Evolutionary conservation across 2,329 filamentous ascomycete genomes (phyloP).

Genomic region (Ramularia collo-cygni): DNA sequence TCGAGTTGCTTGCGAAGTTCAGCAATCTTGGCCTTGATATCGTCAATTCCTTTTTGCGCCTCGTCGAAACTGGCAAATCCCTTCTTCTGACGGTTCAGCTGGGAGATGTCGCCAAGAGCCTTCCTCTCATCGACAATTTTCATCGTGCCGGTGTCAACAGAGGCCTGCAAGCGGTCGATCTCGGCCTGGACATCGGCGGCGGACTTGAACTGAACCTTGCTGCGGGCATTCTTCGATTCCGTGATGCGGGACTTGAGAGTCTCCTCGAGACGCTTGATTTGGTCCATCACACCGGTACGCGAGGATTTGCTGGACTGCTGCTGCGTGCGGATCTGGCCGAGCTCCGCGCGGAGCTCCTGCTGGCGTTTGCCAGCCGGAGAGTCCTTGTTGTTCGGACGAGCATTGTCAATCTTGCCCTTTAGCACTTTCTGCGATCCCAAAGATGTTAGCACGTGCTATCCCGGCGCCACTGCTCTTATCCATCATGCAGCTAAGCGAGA

Average conservation of each 20-base stretch:
- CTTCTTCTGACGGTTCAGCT: constrained; percentile 82
- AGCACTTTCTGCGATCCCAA: constrained; percentile 69
- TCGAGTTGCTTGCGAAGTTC: constrained; percentile 83
- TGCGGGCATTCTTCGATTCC: constrained; percentile 80
- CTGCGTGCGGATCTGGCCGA: constrained; percentile 76
- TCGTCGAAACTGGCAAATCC: constrained; percentile 80
- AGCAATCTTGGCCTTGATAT: constrained; percentile 79
- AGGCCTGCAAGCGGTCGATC: constrained; percentile 71
- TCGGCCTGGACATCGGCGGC: constrained; percentile 80
- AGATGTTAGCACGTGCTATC: constrained; percentile 18
- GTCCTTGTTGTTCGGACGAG: constrained; percentile 74
- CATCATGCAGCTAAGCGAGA: no score
- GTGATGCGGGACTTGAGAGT: constrained; percentile 76
- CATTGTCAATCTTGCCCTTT: constrained; percentile 81
- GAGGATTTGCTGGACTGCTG: constrained; percentile 83
- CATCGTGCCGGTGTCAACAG: constrained; percentile 85
- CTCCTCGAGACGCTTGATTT: constrained; percentile 87
- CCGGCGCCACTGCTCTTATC: no score
- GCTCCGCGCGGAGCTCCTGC: constrained; percentile 74
- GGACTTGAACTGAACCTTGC: constrained; percentile 77
- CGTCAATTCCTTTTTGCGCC: constrained; percentile 80
- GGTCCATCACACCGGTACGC: constrained; percentile 70
- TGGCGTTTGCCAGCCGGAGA: constrained; percentile 75
- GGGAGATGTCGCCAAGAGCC: constrained; percentile 74
- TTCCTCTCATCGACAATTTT: constrained; percentile 98